A percentile compares a stretch with the other conserved stretches of the same genome.
These are phyloP conservation scores for Aspergillus quadrilineatus DNA, from an alignment of 2,329 filamentous ascomycete species.

Conservation along the genomic window DNA sequence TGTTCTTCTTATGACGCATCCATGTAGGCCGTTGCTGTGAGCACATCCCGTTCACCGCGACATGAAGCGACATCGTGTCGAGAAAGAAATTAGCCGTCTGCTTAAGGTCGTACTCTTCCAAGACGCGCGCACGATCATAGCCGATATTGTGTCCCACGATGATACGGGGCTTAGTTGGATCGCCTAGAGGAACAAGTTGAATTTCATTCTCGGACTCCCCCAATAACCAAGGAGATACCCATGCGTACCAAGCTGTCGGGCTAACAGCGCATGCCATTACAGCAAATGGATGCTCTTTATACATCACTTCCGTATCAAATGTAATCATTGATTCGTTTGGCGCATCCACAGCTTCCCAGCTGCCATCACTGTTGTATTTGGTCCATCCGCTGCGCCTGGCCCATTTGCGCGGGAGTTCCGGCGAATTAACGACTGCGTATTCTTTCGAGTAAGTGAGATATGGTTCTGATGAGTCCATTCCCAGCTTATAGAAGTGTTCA, in stretches of 20 bases:
- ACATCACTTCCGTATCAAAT: constrained; percentile 97
- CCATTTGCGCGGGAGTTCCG: constrained; percentile 70
- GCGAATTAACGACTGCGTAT: constrained; percentile 63
- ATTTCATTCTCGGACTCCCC: constrained; percentile 73
- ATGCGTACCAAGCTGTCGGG: constrained; percentile 90
- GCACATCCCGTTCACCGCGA: constrained; percentile 98
- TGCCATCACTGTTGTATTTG: constrained; percentile 77
- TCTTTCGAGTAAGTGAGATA: constrained; percentile 73
- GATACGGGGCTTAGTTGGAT: constrained; percentile 69
- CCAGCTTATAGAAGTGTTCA: constrained; percentile 90
- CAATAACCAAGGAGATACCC: constrained; percentile 93
- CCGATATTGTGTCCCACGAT: constrained; percentile 94
- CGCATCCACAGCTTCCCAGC: constrained; percentile 67
- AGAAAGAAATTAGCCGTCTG: constrained; percentile 85
- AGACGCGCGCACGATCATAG: constrained; percentile 83
- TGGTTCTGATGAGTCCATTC: constrained; percentile 81
- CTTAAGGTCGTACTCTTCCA: constrained; percentile 82
- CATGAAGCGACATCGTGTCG: constrained; percentile 97
- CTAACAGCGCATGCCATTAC: constrained; percentile 96
- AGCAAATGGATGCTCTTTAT: constrained; percentile 85
- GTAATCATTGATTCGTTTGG: constrained; percentile 80
- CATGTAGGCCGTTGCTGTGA: constrained; percentile 92
- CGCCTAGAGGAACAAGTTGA: constrained; percentile 84
- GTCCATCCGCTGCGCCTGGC: constrained; percentile 83
- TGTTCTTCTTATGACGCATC: constrained; percentile 93